phyloP scores from a whole-genome alignment of 257 asterid species.

The Capsicum pubescens region DNA sequence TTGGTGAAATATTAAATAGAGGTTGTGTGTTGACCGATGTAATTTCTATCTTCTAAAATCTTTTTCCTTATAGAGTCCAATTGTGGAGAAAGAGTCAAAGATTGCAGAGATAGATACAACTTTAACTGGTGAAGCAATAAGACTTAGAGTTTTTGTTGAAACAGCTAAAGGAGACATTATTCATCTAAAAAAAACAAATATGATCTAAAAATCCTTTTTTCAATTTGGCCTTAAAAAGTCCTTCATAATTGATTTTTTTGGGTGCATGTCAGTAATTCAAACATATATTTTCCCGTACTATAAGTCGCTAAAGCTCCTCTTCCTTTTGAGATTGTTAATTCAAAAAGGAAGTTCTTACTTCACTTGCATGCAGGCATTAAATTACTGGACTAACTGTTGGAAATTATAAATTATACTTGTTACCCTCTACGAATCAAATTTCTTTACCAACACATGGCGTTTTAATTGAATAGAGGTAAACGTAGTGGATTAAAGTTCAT shows the following conservation, averaged over 20 bases:
- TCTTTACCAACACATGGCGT: background rate
- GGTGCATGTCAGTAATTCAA: background rate
- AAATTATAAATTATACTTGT: background rate
- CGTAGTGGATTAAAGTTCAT: slow-evolving; percentile 11
- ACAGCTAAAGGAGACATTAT: slow-evolving; percentile 80
- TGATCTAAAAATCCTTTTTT: slow-evolving; percentile 33
- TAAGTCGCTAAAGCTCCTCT: background rate
- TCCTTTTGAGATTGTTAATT: slow-evolving; percentile 18
- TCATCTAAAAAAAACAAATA: slow-evolving; percentile 79
- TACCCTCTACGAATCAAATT: background rate
- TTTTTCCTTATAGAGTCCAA: slow-evolving; percentile 58
- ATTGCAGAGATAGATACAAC: slow-evolving; percentile 98
- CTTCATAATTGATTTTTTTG: background rate
- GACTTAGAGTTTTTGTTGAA: slow-evolving; percentile 87
- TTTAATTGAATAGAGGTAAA: background rate
- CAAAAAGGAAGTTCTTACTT: slow-evolving; percentile 5
- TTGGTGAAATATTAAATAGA: no score
- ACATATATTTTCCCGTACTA: slow-evolving; percentile 1
- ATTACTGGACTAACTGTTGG: background rate
- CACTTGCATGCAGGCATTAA: background rate
- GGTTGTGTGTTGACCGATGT: no score
- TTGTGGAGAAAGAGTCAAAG: slow-evolving; percentile 84
- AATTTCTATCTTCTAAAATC: no score
- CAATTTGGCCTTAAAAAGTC: slow-evolving; percentile 4
- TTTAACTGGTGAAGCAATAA: slow-evolving; percentile 94